A percentile compares a stretch with the other conserved stretches of the same genome.
Conservation (phyloP, 257 asterid species). For the Nicotiana noctiflora region DNA sequence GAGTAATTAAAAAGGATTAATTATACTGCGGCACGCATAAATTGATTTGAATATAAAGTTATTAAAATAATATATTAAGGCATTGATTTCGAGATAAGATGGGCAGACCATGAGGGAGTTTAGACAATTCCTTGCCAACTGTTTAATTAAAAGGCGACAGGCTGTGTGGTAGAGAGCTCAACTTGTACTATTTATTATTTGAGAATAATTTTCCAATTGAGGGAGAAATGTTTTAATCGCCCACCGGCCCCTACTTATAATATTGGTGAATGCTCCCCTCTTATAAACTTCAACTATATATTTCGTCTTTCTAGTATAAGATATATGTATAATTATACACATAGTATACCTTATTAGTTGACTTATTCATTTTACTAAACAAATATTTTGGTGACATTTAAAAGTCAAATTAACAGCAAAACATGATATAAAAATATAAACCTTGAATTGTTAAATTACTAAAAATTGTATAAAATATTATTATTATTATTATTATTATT, state of each 20-base stretch:
- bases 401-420: neutral
- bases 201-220: neutral
- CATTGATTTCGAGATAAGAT: neutral
- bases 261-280: too few relatives aligned
- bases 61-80: neutral
- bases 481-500: too few relatives aligned
- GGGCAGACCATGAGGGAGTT: neutral
- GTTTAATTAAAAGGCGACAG: neutral
- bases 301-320: neutral
- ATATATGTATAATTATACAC: neutral
- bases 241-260: too few relatives aligned
- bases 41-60: neutral
- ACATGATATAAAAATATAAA: neutral
- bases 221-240: too few relatives aligned
- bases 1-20: neutral
- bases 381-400: neutral
- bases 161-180: neutral
- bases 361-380: too few relatives aligned
- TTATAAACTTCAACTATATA: too few relatives aligned
- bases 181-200: neutral
- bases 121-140: neutral
- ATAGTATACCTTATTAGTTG: neutral
- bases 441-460: neutral
- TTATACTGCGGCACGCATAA: neutral
- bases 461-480: too few relatives aligned